Base-by-base conservation (phyloP, 2,329 filamentous ascomycete genomes). In the Lasiodiplodia hormozganensis region DNA sequence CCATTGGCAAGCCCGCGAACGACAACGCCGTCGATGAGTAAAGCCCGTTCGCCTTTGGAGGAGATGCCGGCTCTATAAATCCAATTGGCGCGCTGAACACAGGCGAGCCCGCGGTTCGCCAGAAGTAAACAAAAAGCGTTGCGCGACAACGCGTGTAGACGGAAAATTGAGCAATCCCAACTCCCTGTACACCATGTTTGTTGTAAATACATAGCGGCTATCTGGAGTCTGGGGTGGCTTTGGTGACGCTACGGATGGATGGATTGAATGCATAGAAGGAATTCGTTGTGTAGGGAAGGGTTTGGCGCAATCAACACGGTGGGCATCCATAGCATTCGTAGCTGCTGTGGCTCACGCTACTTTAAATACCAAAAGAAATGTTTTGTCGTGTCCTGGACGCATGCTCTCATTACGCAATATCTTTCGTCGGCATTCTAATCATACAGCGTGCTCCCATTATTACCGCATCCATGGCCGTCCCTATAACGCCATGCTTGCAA, bases 401-500 rank as follows among this genome's bases (percentile, higher is more conserved):
- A 64, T 67, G 65, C 56, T 67, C 65, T 67, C 65, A 67, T 67
- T 67, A 67, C 54, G 65, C 54, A 58, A 67, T 67, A 67, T 60
- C 40, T 60, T 40, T 67, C 54, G 34, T 67, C 65, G 65, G 65
- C 65, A 58, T 58, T 49, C 56, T 58, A 67, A 67, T 67, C 65
- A 58, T 67, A 67, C 65, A 67, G 53, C 60, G 60, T 64, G 60
- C 60, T 23, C 60, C 60, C 40, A 64, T 23, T 31, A 52, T 64
- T 52, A 64, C 51, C 62, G 62, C 65, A 49, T 49, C 65, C 65
- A 67, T 57, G 54, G 65, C 65, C 54, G 18, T 54, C 54, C 65
- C 25, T 36, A 67, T 67, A 67, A 80, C 78, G 78, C 78, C 78
- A 76, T 79, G 78, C 78, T 80, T 72, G 72, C 74, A 76, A 78